A percentile compares a stretch with the other conserved stretches of the same genome.
Evolutionary conservation across 495 filamentous ascomycete genomes (phyloP).

Genomic region (Penicillium antarcticum): DNA sequence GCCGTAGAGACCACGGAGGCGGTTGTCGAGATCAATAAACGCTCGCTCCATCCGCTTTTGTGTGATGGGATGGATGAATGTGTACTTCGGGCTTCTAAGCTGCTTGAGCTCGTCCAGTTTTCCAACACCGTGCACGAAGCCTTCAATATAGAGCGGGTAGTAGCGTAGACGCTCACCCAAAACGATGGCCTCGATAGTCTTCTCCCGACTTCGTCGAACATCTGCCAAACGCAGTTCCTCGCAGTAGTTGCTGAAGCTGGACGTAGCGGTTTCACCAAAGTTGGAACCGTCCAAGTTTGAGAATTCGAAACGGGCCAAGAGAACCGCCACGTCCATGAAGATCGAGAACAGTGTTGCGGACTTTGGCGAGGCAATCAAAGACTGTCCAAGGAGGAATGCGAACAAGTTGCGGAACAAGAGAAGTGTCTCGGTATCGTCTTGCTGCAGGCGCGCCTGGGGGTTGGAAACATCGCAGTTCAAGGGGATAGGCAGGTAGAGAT

Average conservation of each 20-base stretch:
- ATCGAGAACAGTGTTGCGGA: constrained; percentile 69
- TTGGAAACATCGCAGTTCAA: constrained; percentile 48
- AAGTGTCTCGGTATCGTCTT: constrained; percentile 63
- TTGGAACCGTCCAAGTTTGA: constrained; percentile 76
- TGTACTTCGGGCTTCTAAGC: constrained; percentile 63
- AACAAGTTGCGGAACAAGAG: constrained; percentile 86
- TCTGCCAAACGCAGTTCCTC: constrained; percentile 75
- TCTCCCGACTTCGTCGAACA: constrained; percentile 77
- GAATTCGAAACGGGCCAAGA: constrained; percentile 74
- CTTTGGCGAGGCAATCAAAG: constrained; percentile 71
- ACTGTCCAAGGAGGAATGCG: constrained; percentile 77
- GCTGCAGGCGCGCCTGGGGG: constrained; percentile 33
- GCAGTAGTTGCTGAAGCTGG: constrained; percentile 72
- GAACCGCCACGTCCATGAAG: constrained; percentile 64
- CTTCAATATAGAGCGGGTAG: constrained; percentile 80
- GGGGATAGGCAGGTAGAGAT: constrained; percentile 67
- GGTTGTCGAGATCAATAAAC: constrained; percentile 69
- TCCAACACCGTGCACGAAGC: constrained; percentile 88
- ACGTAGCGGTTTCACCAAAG: constrained; percentile 74
- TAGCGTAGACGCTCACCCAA: constrained; percentile 83
- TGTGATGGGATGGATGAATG: constrained; percentile 65
- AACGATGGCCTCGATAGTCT: constrained; percentile 85
- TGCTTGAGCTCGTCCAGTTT: constrained; percentile 74
- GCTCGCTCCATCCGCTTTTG: constrained; percentile 77
- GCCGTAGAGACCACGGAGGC: constrained; percentile 61